These are phyloP conservation scores for Thelonectria blattea DNA, from an alignment of 2,329 filamentous ascomycete genomes.

Conservation along the genomic window DNA sequence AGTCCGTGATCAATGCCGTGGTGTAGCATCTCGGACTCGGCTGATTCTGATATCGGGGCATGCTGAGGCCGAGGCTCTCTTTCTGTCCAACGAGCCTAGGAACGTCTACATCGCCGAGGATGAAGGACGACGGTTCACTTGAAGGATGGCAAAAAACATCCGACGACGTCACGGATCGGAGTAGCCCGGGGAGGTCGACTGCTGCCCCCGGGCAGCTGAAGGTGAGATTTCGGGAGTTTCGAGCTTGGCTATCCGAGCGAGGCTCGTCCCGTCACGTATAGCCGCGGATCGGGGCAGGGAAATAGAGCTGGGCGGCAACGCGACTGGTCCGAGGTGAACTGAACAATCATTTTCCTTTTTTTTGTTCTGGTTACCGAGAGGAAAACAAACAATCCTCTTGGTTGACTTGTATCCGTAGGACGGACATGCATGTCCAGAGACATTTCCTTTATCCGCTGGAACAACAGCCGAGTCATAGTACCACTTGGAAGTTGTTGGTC, in stretches of 20 bases:
- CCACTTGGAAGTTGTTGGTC: slow-evolving; percentile 3
- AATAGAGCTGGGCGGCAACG: slow-evolving; percentile 8
- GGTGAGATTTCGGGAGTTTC: slow-evolving; percentile 22
- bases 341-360: neutral
- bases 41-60: slow-evolving; percentile 23
- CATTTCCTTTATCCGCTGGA: slow-evolving; percentile 13
- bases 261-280: slow-evolving; percentile 21
- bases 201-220: neutral
- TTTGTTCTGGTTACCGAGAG: neutral
- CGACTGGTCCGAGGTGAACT: slow-evolving; percentile 27
- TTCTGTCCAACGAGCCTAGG: slow-evolving; percentile 8
- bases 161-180: slow-evolving; percentile 33
- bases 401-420: neutral
- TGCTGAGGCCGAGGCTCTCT: slow-evolving; percentile 32
- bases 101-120: slow-evolving; percentile 26
- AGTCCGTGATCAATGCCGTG: slow-evolving; percentile 13
- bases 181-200: slow-evolving; percentile 7
- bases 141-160: slow-evolving; percentile 8
- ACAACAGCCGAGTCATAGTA: slow-evolving; percentile 5
- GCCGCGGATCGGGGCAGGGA: slow-evolving; percentile 34
- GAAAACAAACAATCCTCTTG: neutral
- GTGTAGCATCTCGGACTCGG: slow-evolving; percentile 20
- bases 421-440: slow-evolving; percentile 10
- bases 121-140: slow-evolving; percentile 3
- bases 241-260: slow-evolving; percentile 6